Percentiles rank a stretch among this genome's conserved stretches.
phyloP scores from a whole-genome alignment of 208 protist species.

The Trypanosoma avium region DNA sequence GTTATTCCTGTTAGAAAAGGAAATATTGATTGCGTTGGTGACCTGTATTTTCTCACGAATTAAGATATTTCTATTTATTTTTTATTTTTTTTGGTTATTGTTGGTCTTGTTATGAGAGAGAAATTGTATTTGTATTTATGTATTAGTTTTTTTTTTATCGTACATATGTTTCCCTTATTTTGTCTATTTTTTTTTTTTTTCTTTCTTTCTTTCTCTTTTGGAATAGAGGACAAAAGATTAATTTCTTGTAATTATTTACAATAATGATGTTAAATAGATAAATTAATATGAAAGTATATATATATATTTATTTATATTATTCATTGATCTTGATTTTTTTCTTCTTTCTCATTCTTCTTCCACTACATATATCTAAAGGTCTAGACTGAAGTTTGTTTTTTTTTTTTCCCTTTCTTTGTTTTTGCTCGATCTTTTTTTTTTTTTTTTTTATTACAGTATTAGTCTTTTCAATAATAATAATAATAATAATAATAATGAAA shows the following conservation, averaged over 20 bases:
- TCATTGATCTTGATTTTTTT: too few relatives aligned
- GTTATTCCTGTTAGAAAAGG: slow-evolving; percentile 53
- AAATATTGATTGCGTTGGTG: slow-evolving; percentile 38
- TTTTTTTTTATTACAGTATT: slow-evolving; percentile 1
- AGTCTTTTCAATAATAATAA: background rate
- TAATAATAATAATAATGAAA: slow-evolving; percentile 20
- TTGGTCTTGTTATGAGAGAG: slow-evolving; percentile 1
- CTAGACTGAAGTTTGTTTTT: background rate
- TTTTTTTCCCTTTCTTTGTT: background rate
- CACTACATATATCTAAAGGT: background rate
- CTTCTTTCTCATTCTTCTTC: background rate
- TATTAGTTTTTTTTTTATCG: too few relatives aligned
- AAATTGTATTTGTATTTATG: slow-evolving; percentile 2
- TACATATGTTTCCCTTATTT: too few relatives aligned
- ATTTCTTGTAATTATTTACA: too few relatives aligned
- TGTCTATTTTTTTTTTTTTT: too few relatives aligned
- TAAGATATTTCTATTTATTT: background rate
- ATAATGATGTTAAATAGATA: too few relatives aligned
- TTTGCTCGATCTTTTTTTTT: slow-evolving; percentile 7
- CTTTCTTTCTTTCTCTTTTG: too few relatives aligned
- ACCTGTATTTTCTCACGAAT: slow-evolving; percentile 33
- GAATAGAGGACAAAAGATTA: too few relatives aligned
- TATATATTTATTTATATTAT: too few relatives aligned
- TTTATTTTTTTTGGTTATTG: slow-evolving; percentile 2
- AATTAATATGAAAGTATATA: too few relatives aligned